Evolutionary conservation across 768 basidiomycete genomes (phyloP).

Genomic region (Candolleomyces eurysporus): DNA sequence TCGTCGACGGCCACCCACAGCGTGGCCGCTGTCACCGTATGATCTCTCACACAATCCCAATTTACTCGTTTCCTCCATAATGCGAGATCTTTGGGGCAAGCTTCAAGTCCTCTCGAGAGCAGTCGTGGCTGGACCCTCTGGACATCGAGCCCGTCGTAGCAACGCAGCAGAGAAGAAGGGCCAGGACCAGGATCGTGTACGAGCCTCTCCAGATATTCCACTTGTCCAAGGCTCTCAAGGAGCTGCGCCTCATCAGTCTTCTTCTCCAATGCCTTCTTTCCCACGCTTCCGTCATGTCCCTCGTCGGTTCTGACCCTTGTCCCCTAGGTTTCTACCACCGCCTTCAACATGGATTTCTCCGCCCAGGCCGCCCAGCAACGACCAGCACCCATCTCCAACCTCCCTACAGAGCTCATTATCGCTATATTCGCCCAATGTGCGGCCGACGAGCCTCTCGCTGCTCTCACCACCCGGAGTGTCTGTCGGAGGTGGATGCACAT

Average conservation of each 20-base stretch:
- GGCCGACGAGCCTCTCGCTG: slow-evolving; percentile 42
- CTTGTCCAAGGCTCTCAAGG: too few species aligned
- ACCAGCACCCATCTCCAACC: slow-evolving; percentile 21
- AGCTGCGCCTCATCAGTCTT: not conserved
- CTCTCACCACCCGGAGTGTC: slow-evolving; percentile 50
- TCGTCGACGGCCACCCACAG: not conserved
- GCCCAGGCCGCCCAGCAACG: slow-evolving; percentile 7
- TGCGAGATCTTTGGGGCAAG: not conserved
- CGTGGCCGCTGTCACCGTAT: not conserved
- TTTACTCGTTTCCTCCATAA: not conserved
- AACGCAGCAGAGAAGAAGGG: too few species aligned
- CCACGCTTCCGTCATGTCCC: slow-evolving; percentile 6
- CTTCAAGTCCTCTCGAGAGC: not conserved
- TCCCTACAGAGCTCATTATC: slow-evolving; percentile 63
- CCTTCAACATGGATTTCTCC: slow-evolving; percentile 1
- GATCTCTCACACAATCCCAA: not conserved
- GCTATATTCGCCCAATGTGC: slow-evolving; percentile 55
- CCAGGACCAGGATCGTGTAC: not conserved
- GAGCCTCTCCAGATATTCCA: not conserved
- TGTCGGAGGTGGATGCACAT: slow-evolving; percentile 60
- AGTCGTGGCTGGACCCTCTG: too few species aligned
- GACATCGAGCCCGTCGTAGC: too few species aligned
- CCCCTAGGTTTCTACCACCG: not conserved
- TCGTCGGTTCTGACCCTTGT: not conserved
- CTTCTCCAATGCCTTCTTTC: not conserved